Percentiles rank a stretch among this genome's conserved stretches.
These are phyloP conservation scores for Davidsoniella neocaledoniae DNA, from an alignment of 2,329 filamentous ascomycete genomes.

Conservation along the genomic window DNA sequence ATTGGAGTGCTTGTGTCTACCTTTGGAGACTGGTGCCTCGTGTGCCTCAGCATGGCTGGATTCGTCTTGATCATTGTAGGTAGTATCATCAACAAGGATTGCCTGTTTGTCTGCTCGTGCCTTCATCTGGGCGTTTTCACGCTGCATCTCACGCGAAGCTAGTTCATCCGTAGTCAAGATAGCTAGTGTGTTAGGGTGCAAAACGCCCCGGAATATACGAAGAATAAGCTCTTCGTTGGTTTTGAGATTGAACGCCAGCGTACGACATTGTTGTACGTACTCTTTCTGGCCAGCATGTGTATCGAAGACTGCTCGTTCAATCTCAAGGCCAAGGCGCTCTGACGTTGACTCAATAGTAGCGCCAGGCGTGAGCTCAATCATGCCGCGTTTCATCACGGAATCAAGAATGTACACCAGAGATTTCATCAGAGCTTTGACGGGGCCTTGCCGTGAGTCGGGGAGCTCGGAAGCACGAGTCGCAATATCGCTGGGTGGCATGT, in stretches of 20 bases:
- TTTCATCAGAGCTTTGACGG: conserved; percentile 54
- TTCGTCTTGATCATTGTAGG: conserved; percentile 69
- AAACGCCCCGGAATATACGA: conserved; percentile 52
- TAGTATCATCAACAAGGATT: conserved; percentile 60
- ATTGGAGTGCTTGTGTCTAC: conserved; percentile 9
- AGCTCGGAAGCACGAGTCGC: conserved; percentile 36
- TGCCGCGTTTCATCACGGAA: conserved; percentile 47
- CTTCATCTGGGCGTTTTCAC: conserved; percentile 58
- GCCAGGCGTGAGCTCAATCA: conserved; percentile 45
- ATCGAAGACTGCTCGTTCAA: conserved; percentile 55
- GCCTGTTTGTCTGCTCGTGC: conserved; percentile 68
- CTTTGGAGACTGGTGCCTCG: conserved; percentile 15
- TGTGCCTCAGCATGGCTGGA: conserved; percentile 32
- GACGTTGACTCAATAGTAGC: conserved; percentile 47
- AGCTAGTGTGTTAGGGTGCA: conserved; percentile 63
- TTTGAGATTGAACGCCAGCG: conserved; percentile 75
- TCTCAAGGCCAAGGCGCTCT: conserved; percentile 55
- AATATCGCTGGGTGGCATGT: conserved; percentile 35
- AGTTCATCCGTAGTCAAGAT: conserved; percentile 82
- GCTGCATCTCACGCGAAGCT: conserved; percentile 77
- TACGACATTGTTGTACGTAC: conserved; percentile 49
- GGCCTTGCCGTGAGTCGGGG: conserved; percentile 45
- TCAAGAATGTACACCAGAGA: conserved; percentile 49
- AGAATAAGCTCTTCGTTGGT: conserved; percentile 65
- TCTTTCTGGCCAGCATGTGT: conserved; percentile 35